phyloP scores from a whole-genome alignment of 306 rosid species.

The Rosa multiflora region DNA sequence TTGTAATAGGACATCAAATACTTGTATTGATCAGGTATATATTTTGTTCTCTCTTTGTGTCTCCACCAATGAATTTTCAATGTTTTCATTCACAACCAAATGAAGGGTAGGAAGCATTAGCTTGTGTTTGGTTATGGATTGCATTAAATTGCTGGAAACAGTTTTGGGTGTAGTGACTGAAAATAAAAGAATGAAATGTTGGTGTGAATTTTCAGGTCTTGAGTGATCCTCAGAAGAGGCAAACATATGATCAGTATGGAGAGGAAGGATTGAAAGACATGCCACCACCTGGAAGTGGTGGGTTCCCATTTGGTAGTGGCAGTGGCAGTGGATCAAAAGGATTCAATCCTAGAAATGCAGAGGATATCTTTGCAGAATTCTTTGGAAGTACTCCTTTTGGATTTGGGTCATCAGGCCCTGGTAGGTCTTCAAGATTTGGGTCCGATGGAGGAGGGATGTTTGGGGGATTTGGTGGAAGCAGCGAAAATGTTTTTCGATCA shows the following conservation, averaged over 20 bases:
- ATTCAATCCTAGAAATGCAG: conserved; percentile 84
- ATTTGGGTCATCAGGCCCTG: conserved; percentile 73
- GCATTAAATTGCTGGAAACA: conserved; percentile 5
- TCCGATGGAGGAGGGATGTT: conserved; percentile 62
- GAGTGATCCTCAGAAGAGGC: conserved; percentile 81
- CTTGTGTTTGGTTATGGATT: background rate
- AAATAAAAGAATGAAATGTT: conserved; percentile 1
- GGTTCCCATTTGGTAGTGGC: conserved; percentile 41
- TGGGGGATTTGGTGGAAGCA: conserved; percentile 57
- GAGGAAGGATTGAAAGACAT: conserved; percentile 89
- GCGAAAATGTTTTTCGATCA: conserved; percentile 51
- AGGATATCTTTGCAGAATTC: conserved; percentile 95
- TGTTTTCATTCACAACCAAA: background rate
- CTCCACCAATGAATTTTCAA: background rate
- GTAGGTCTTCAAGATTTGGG: conserved; percentile 65
- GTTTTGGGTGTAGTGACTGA: background rate
- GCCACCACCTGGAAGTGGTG: conserved; percentile 65
- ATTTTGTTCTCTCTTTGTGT: background rate
- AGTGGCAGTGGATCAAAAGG: conserved; percentile 51
- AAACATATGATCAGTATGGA: conserved; percentile 75
- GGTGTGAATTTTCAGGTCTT: conserved; percentile 60
- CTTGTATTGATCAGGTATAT: background rate
- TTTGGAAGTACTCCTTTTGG: conserved; percentile 93
- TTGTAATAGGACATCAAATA: background rate
- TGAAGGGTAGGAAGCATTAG: background rate